Evolutionary conservation across 371 early-diverging fungal genomes (phyloP).

Genomic region (Rhizopus microsporus): DNA sequence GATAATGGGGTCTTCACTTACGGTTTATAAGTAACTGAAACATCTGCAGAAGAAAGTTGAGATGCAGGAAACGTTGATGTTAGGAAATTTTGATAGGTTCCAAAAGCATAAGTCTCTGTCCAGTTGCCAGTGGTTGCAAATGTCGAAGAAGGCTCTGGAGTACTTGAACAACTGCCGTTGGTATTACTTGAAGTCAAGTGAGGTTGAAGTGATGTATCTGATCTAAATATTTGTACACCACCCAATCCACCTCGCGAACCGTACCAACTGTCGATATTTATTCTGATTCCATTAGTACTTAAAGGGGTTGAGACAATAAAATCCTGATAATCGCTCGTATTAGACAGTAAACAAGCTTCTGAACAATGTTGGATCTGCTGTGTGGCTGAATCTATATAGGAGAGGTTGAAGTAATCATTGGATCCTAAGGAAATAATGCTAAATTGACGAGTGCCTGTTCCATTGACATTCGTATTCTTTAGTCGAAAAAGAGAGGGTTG

Average conservation of each 20-base stretch:
- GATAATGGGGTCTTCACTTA: constrained; percentile 13
- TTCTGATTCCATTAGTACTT: constrained; percentile 45
- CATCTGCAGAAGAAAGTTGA: constrained; percentile 33
- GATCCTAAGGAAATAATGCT: constrained; percentile 48
- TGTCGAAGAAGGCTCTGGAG: constrained; percentile 12
- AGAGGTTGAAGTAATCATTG: constrained; percentile 55
- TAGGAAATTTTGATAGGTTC: constrained; percentile 44
- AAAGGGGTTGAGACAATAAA: constrained; percentile 52
- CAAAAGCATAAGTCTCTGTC: constrained; percentile 34
- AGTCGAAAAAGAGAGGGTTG: constrained; percentile 70
- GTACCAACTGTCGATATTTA: constrained; percentile 65
- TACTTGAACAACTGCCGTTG: background rate
- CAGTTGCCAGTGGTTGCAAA: constrained; percentile 37
- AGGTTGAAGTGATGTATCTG: constrained; percentile 56
- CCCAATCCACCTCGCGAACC: constrained; percentile 68
- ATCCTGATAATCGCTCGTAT: constrained; percentile 58
- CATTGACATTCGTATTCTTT: constrained; percentile 52
- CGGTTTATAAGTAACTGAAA: constrained; percentile 58
- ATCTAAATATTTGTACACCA: constrained; percentile 60
- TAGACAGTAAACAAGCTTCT: constrained; percentile 59
- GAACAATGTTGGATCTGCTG: constrained; percentile 52
- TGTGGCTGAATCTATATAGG: constrained; percentile 63
- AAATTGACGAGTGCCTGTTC: constrained; percentile 66
- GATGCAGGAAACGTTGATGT: constrained; percentile 35
- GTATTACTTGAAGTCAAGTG: background rate